Base-by-base conservation (phyloP, 805 yeast genomes). In the Sugiyamaella smithiae region DNA sequence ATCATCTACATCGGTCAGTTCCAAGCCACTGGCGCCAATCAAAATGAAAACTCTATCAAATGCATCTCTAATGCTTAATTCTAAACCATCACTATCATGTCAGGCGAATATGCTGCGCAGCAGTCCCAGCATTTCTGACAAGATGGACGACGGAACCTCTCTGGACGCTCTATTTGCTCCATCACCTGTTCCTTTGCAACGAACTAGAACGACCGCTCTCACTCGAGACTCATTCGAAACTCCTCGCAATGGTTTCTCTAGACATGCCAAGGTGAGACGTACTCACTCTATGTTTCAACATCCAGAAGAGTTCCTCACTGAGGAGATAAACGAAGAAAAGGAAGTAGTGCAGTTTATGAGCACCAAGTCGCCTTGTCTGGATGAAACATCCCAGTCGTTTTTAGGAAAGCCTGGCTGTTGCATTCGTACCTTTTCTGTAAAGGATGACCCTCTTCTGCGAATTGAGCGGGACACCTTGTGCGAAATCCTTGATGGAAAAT, bases 271-370 rank as follows among this genome's bases (percentile, higher is more conserved):
- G 62, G 74, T 76, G 50, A 69, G 88, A 45, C 72, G 88, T 45
- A 81, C 83, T 16, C 86, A 81, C 57, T 80, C 86, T 42, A 80
- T 84, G 86, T 82, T 76, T 64, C 82, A 81, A 54, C 69, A 73
- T n/a, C 71, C 76, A n/a, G 69, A 67, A 50, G 81, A 77, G 49
- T 63, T 75, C 40, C 60, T 73, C 8, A 65, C 60, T 31, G 67
- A 69, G 19, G 71, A 71, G 40, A 54, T 69, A 43, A 55, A 58
- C 53, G 62, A 60, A 50, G 65, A 60, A 6, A 55, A 59, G 53
- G 63, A 61, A 50, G 64, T 59, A 4, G 52, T 43, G 36, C 57
- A 47, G 23, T 40, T 48, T 12, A 45, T 55, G 32, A 50, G 53
- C 8, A 57, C 62, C 16, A 45, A 48, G 35, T 46, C 52, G 26